Evolutionary conservation across 495 filamentous ascomycete genomes (phyloP).

Genomic region (Platismatia glauca): DNA sequence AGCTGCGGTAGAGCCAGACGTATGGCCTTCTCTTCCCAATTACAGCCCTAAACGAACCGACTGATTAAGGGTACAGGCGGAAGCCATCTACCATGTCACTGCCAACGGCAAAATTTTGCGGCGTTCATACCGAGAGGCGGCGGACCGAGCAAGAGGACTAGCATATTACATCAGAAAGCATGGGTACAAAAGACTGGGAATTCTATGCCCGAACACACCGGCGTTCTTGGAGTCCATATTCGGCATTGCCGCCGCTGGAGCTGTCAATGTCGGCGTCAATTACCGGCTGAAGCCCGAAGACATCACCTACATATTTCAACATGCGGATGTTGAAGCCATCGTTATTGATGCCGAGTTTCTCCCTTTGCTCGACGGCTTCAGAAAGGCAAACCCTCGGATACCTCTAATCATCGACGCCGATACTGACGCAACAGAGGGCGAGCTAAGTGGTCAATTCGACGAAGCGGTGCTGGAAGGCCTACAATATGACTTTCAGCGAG

Average conservation of each 20-base stretch:
- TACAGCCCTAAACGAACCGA: background rate
- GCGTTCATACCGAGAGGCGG: constrained; percentile 68
- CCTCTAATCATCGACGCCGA: constrained; percentile 76
- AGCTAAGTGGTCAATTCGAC: constrained; percentile 72
- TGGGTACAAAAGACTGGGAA: constrained; percentile 60
- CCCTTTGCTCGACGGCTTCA: constrained; percentile 57
- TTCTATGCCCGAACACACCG: constrained; percentile 85
- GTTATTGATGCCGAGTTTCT: constrained; percentile 77
- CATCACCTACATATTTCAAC: constrained; percentile 80
- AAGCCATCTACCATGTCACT: constrained; percentile 82
- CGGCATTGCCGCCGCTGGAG: constrained; percentile 78
- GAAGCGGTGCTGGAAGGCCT: constrained; percentile 75
- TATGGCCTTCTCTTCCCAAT: constrained; percentile 23
- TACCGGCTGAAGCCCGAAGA: constrained; percentile 83
- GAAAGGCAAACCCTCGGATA: constrained; percentile 46
- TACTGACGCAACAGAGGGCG: constrained; percentile 66
- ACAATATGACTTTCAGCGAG: constrained; percentile 51
- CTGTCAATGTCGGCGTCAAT: constrained; percentile 76
- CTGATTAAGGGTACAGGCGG: constrained; percentile 39
- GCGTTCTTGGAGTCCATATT: constrained; percentile 88
- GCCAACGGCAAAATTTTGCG: constrained; percentile 65
- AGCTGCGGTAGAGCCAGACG: constrained; percentile 81
- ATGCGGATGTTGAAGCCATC: constrained; percentile 78
- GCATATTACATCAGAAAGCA: constrained; percentile 77
- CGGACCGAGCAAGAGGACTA: constrained; percentile 75